Evolutionary conservation across 805 yeast species (phyloP).

Genomic region (Starmerella riodocensis): DNA sequence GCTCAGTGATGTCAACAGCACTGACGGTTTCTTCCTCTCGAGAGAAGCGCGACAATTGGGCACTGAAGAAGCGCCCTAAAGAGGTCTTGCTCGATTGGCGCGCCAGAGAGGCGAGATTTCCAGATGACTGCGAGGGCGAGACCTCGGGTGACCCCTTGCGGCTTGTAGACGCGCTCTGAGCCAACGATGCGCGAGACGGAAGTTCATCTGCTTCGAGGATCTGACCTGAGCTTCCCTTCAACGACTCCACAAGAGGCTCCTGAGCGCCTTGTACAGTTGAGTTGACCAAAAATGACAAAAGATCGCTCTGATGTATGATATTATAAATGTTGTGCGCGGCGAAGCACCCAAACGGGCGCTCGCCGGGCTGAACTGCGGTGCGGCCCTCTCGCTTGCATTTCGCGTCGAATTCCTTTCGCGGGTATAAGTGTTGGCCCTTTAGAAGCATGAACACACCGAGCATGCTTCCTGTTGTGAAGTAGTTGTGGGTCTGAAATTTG

Average conservation of each 20-base stretch:
- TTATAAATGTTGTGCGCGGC: constrained; percentile 63
- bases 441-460: constrained; percentile 21
- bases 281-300: constrained; percentile 77
- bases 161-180: background rate
- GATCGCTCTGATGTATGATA: constrained; percentile 79
- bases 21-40: background rate
- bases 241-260: background rate
- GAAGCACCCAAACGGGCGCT: constrained; percentile 36
- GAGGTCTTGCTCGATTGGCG: background rate
- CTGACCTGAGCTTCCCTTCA: constrained; percentile 17
- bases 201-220: constrained; percentile 22
- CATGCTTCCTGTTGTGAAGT: constrained; percentile 33
- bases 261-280: constrained; percentile 47
- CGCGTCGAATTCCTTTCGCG: constrained; percentile 11
- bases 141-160: background rate
- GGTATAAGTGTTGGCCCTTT: constrained; percentile 10
- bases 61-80: constrained; percentile 1
- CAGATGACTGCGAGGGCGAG: background rate
- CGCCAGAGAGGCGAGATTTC: background rate
- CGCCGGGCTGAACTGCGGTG: background rate
- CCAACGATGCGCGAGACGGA: constrained; percentile 6
- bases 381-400: background rate
- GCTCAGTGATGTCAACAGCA: background rate
- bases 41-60: background rate
- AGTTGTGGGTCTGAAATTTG: constrained; percentile 57